phyloP scores from a whole-genome alignment of 2,329 filamentous ascomycete genomes.

The Xylariaceae sp. region DNA sequence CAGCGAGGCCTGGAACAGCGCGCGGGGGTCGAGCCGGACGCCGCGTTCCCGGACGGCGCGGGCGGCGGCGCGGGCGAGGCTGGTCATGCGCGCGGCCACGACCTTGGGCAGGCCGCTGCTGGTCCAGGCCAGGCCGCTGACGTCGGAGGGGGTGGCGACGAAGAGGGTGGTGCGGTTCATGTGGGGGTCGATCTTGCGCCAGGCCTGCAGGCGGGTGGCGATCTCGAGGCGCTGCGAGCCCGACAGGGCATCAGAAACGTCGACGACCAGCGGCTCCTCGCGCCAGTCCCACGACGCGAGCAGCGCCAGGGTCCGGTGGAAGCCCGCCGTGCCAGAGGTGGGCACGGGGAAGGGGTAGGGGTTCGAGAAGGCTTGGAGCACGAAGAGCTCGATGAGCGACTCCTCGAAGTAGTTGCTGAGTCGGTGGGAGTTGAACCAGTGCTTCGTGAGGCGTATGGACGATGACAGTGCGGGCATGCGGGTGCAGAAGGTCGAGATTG shows the following conservation, averaged over 20 bases:
- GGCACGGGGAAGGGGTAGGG: constrained; percentile 76
- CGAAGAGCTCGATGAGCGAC: constrained; percentile 79
- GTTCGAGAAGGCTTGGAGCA: constrained; percentile 68
- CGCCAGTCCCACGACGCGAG: constrained; percentile 91
- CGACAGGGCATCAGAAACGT: constrained; percentile 56
- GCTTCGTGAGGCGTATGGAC: constrained; percentile 76
- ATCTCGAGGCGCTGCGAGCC: constrained; percentile 54
- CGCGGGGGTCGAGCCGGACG: constrained; percentile 43
- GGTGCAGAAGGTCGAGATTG: constrained; percentile 71
- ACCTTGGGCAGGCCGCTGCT: constrained; percentile 66
- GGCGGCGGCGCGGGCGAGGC: constrained; percentile 69
- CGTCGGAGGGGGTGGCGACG: constrained; percentile 70
- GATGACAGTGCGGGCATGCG: constrained; percentile 72
- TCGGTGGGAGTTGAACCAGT: constrained; percentile 66
- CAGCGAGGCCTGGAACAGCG: constrained; percentile 66
- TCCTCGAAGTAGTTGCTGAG: constrained; percentile 67
- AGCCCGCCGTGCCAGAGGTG: constrained; percentile 68
- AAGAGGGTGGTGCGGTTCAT: constrained; percentile 81
- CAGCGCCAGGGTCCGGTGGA: constrained; percentile 72
- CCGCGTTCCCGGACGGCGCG: constrained; percentile 49
- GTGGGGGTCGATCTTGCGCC: constrained; percentile 79
- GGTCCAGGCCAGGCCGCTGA: constrained; percentile 75
- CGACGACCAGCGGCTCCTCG: constrained; percentile 70
- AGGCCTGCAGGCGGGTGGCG: constrained; percentile 67
- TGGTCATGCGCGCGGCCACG: constrained; percentile 74